These are phyloP conservation scores for Boletus rex-veris DNA, from an alignment of 768 basidiomycete genomes.

Conservation along the genomic window DNA sequence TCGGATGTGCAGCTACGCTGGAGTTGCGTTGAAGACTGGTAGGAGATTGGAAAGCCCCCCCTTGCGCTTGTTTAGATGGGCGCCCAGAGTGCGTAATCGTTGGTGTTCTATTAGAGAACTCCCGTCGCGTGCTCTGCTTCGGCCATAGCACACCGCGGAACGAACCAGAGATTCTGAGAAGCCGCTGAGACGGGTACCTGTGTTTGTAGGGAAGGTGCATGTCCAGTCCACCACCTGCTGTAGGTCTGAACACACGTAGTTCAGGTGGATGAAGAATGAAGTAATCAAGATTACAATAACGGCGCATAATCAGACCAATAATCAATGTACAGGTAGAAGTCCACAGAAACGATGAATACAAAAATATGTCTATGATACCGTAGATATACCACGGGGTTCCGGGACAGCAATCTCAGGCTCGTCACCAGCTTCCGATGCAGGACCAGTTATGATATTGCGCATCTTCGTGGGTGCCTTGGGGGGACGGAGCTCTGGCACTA, in stretches of 20 bases:
- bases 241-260: background rate
- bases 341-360: constrained; percentile 2
- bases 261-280: background rate
- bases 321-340: constrained; percentile 11
- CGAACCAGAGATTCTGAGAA: background rate
- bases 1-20: background rate
- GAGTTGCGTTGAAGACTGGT: background rate
- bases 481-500: constrained; percentile 42
- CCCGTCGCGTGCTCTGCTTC: background rate
- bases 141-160: background rate
- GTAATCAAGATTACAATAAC: constrained; percentile 11
- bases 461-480: constrained; percentile 61
- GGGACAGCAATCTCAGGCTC: constrained; percentile 41
- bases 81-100: background rate
- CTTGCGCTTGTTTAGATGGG: background rate
- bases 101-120: background rate
- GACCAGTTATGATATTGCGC: constrained; percentile 55
- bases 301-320: constrained; percentile 1
- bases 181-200: background rate
- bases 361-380: constrained; percentile 14
- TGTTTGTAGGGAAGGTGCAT: constrained; percentile 1
- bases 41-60: background rate
- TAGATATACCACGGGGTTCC: constrained; percentile 19
- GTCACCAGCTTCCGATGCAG: constrained; percentile 47
- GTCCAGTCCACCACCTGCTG: background rate